A percentile compares a stretch with the other conserved stretches of the same genome.
phyloP scores from a whole-genome alignment of 2,329 filamentous ascomycete species.

The Colletotrichum euphorbiae region DNA sequence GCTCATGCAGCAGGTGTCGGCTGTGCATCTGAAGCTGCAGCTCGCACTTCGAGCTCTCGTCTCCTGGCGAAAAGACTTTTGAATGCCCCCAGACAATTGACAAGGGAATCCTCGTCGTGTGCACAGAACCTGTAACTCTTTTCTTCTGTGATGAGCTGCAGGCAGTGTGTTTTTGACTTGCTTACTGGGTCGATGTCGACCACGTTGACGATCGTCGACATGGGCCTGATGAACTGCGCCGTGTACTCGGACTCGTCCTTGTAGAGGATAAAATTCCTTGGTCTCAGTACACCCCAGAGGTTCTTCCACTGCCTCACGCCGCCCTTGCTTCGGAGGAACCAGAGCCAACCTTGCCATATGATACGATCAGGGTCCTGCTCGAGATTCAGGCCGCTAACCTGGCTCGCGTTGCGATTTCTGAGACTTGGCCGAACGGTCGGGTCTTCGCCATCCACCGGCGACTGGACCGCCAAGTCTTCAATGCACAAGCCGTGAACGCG shows the following conservation, averaged over 20 bases:
- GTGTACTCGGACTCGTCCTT: conserved; percentile 94
- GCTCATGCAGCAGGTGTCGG: conserved; percentile 23
- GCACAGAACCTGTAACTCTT: conserved; percentile 84
- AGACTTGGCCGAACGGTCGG: conserved; percentile 47
- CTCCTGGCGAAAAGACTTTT: conserved; percentile 85
- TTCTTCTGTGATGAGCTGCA: conserved; percentile 95
- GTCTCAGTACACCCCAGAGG: conserved; percentile 90
- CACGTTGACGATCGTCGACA: conserved; percentile 84
- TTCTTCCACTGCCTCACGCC: conserved; percentile 95
- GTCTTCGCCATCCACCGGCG: conserved; percentile 43
- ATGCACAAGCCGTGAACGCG: conserved; percentile 63
- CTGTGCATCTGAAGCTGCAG: conserved; percentile 48
- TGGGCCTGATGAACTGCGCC: conserved; percentile 82
- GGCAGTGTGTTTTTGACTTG: conserved; percentile 84
- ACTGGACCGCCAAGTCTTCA: conserved; percentile 60
- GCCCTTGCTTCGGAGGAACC: conserved; percentile 83
- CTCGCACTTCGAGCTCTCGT: conserved; percentile 69
- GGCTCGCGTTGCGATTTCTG: conserved; percentile 68
- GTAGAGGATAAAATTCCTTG: conserved; percentile 88
- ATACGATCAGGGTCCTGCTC: conserved; percentile 84
- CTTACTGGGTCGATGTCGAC: conserved; percentile 93
- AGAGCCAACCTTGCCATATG: conserved; percentile 93
- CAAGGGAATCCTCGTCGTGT: conserved; percentile 82
- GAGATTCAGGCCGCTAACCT: conserved; percentile 67
- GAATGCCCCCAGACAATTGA: conserved; percentile 88